A percentile compares a stretch with the other conserved stretches of the same genome.
phyloP scores from a whole-genome alignment of 768 basidiomycete species.

The Chalciporus piperatus region DNA sequence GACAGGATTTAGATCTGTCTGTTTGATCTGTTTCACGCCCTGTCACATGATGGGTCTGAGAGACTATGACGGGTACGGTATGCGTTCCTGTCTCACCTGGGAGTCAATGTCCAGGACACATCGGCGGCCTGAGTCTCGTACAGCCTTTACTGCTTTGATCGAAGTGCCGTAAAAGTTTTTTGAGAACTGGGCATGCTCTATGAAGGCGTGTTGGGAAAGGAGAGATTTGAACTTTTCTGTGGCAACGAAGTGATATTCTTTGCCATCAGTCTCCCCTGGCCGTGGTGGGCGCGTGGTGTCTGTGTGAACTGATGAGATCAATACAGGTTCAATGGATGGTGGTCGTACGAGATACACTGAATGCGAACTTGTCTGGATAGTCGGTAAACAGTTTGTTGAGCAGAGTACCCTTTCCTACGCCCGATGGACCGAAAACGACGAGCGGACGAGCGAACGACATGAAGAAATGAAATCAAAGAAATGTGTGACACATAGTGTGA shows the following conservation, averaged over 20 bases:
- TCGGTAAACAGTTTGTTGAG: conserved; percentile 77
- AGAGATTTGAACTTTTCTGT: conserved; percentile 69
- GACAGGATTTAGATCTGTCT: conserved; percentile 76
- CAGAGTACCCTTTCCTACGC: conserved; percentile 93
- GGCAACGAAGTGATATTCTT: conserved; percentile 84
- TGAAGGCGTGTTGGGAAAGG: conserved; percentile 71
- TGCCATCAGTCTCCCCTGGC: conserved; percentile 77
- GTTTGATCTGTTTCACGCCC: conserved; percentile 92
- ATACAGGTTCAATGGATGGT: conserved; percentile 8
- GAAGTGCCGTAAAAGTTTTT: conserved; percentile 94
- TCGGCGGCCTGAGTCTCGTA: conserved; percentile 65
- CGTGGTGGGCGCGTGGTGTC: conserved; percentile 90
- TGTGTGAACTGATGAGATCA: conserved; percentile 27
- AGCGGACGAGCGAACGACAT: conserved; percentile 49
- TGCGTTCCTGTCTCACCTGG: conserved; percentile 60
- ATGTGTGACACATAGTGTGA: neutral
- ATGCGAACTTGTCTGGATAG: conserved; percentile 83
- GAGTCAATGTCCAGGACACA: conserved; percentile 97
- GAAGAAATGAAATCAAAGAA: neutral
- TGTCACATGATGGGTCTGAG: conserved; percentile 28
- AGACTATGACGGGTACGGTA: neutral
- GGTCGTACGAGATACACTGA: conserved; percentile 85
- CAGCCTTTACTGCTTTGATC: conserved; percentile 66
- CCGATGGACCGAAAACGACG: conserved; percentile 87
- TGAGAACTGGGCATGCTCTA: conserved; percentile 93